Conservation (phyloP, 2,329 filamentous ascomycete genomes). For the Alternaria gaisen region DNA sequence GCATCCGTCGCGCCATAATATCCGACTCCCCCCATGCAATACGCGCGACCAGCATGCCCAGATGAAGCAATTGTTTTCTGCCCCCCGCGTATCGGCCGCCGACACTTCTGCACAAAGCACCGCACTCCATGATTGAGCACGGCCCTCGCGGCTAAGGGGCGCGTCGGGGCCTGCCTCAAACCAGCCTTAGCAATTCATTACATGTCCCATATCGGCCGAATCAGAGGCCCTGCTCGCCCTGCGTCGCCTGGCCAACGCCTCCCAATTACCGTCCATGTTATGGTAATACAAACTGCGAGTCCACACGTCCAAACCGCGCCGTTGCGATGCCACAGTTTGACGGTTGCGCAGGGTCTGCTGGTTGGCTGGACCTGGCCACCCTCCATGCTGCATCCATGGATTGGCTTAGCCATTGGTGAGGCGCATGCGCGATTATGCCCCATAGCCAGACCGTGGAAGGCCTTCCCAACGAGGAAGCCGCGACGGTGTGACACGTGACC, state of each 20-base stretch:
- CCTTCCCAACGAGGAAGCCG: slow-evolving; percentile 20
- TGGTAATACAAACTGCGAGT: slow-evolving; percentile 19
- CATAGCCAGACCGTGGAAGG: slow-evolving; percentile 13
- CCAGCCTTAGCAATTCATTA: slow-evolving; percentile 18
- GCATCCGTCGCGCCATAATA: slow-evolving; percentile 6
- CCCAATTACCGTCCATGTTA: slow-evolving; percentile 20
- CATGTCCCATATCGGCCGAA: slow-evolving; percentile 20
- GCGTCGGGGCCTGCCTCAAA: slow-evolving; percentile 23
- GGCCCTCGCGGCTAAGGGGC: slow-evolving; percentile 21
- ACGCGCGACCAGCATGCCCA: slow-evolving; percentile 8
- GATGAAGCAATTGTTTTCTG: slow-evolving; percentile 6
- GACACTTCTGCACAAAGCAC: slow-evolving; percentile 20
- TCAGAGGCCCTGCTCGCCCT: slow-evolving; percentile 16
- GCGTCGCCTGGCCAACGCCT: slow-evolving; percentile 26
- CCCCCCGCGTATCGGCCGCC: slow-evolving; percentile 26
- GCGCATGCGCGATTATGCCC: slow-evolving; percentile 8
- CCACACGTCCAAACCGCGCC: slow-evolving; percentile 15
- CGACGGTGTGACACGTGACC: slow-evolving; percentile 3
- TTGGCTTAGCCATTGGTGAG: neutral
- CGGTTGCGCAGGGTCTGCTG: slow-evolving; percentile 18
- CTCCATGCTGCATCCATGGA: too few species aligned
- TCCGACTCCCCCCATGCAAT: slow-evolving; percentile 15
- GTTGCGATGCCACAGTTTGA: slow-evolving; percentile 10
- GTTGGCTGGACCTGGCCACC: neutral
- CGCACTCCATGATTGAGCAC: slow-evolving; percentile 23